Evolutionary conservation across 2,329 filamentous ascomycete species (phyloP).

Genomic region (Claviceps humidiphila): DNA sequence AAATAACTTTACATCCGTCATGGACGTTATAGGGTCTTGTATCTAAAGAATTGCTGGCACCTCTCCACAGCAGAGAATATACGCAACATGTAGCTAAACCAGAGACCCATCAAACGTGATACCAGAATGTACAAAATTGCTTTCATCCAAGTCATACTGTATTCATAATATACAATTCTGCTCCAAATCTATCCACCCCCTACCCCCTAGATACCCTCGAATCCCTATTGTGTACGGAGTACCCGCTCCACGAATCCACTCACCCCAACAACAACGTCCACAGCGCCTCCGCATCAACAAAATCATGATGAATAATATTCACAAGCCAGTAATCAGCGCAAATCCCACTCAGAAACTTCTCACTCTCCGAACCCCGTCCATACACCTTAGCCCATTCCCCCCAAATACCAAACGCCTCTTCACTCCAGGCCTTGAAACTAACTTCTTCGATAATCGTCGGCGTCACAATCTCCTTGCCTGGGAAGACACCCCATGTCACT

Average conservation of each 20-base stretch:
- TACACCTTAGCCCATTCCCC: constrained; percentile 87
- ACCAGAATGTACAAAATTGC: too few species aligned
- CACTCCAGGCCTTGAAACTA: constrained; percentile 84
- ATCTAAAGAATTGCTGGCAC: too few species aligned
- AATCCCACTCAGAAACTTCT: constrained; percentile 54
- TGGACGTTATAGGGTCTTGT: too few species aligned
- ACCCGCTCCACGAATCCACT: not conserved
- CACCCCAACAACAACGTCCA: constrained; percentile 51
- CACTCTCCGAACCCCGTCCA: constrained; percentile 56
- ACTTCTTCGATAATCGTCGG: constrained; percentile 95
- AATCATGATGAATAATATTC: constrained; percentile 78
- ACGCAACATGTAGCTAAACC: too few species aligned
- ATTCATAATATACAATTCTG: too few species aligned
- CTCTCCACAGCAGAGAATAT: too few species aligned
- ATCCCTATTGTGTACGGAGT: too few species aligned
- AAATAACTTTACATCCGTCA: too few species aligned
- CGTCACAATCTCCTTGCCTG: constrained; percentile 88
- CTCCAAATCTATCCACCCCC: too few species aligned
- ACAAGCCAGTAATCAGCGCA: constrained; percentile 73
- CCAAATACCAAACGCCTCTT: constrained; percentile 95
- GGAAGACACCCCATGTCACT: constrained; percentile 94
- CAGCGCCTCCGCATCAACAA: constrained; percentile 54
- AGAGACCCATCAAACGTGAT: too few species aligned
- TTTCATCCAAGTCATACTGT: too few species aligned
- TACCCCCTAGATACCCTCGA: too few species aligned